Evolutionary conservation across 257 asterid species (phyloP), one percentile per base, ranked within the genome.

Genomic region (Cordia subcordata): DNA sequence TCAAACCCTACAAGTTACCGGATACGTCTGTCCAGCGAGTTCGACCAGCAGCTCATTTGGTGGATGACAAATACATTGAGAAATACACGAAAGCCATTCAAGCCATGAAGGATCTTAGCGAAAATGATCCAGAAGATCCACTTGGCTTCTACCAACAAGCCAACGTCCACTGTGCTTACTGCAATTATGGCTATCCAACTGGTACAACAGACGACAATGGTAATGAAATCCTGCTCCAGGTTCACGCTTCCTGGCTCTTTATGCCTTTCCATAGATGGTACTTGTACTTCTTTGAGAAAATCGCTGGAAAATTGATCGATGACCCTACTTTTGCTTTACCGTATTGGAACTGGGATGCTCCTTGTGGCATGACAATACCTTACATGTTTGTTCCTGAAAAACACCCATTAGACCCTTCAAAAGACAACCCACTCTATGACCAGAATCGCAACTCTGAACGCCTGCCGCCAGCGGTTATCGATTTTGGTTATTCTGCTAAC

Each of bases 221-320:
- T 13, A 52, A 52, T 16, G 57, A 52, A 52, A 52, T 52, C 5
- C 12, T 21, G 57, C 35, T 68, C 20, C 72, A 68, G 49, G 52
- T 73, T 13, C 79, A 68, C 21, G 4, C 5, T 37, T 71, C 72
- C 0, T 71, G 76, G 76, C 72, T 65, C 8, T 71, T 71, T 58
- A 60, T 58, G 39, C 79, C 79, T 1, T 73, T 63, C 50, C 79
- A 73, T 21, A 55, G 79, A 17, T 73, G 68, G 71, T 73, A 73
- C 37, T 20, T 73, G 11, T 68, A 73, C 62, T 73, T 73, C 61
- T 73, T 49, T 8, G 79, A 73, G 19, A 63, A 59, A 56, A 73
- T 73, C 47, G 44, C 62, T 44, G 79, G 79, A 3, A 39, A 57
- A 18, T 38, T 73, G 5, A 68, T 73, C 1, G 44, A 49, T n/a